phyloP scores from a whole-genome alignment of 768 basidiomycete genomes.

The Termitomyces sp. region DNA sequence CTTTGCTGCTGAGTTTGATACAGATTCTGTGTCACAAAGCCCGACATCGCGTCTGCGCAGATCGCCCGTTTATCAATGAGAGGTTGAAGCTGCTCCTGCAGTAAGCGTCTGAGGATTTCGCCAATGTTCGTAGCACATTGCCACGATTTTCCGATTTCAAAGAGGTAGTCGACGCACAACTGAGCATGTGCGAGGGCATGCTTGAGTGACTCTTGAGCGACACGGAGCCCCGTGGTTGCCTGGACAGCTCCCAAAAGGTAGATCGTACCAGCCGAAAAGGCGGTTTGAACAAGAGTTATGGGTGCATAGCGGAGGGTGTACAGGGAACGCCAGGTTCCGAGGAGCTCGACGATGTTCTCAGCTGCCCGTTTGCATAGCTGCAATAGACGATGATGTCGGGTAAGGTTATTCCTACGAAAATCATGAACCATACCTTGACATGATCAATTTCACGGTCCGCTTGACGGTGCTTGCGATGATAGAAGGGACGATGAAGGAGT shows the following conservation, averaged over 20 bases:
- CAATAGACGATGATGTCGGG: slow-evolving; percentile 13
- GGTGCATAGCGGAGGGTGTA: slow-evolving; percentile 55
- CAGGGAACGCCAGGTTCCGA: slow-evolving; percentile 42
- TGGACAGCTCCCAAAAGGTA: slow-evolving; percentile 51
- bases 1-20: not conserved
- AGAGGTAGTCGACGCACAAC: slow-evolving; percentile 43
- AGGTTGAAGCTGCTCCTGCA: slow-evolving; percentile 37
- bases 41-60: not conserved
- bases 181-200: slow-evolving; percentile 38
- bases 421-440: slow-evolving; percentile 37
- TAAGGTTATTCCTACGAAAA: slow-evolving; percentile 12
- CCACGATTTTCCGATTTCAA: slow-evolving; percentile 51
- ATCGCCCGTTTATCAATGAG: slow-evolving; percentile 28
- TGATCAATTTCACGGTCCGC: slow-evolving; percentile 41
- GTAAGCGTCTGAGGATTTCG: slow-evolving; percentile 38
- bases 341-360: slow-evolving; percentile 50
- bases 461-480: slow-evolving; percentile 34
- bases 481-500: slow-evolving; percentile 55
- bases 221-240: slow-evolving; percentile 41
- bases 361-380: slow-evolving; percentile 50
- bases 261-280: slow-evolving; percentile 56
- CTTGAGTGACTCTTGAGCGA: slow-evolving; percentile 41
- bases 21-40: not conserved
- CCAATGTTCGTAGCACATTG: slow-evolving; percentile 46
- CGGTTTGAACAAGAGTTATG: slow-evolving; percentile 50